These are phyloP conservation scores for Candida orba DNA, from an alignment of 805 yeast genomes.

Conservation along the genomic window DNA sequence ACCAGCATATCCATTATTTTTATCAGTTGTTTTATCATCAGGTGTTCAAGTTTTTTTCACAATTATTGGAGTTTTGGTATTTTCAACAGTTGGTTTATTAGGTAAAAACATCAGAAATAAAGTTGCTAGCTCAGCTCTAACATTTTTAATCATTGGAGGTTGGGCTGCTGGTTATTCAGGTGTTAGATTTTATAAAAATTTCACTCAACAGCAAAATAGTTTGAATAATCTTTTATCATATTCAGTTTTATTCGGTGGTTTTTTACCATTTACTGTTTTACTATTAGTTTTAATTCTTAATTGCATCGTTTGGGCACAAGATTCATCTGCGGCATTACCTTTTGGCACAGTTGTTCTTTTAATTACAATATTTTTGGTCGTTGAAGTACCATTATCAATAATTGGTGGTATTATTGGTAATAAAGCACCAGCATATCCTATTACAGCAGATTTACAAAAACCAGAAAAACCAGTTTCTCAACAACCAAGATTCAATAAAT, in stretches of 20 bases:
- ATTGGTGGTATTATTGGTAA: conserved; percentile 61
- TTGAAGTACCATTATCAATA: conserved; percentile 71
- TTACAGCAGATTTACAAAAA: conserved; percentile 12
- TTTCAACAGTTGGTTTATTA: conserved; percentile 51
- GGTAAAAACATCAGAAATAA: conserved; percentile 66
- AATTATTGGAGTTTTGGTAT: conserved; percentile 49
- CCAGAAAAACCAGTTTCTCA: conserved; percentile 24
- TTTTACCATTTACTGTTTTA: conserved; percentile 41
- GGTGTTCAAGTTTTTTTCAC: conserved; percentile 72
- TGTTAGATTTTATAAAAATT: conserved; percentile 51
- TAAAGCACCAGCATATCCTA: conserved; percentile 16
- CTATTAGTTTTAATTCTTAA: conserved; percentile 49
- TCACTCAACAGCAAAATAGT: conserved; percentile 29
- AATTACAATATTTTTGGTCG: conserved; percentile 48
- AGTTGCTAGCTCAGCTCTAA: conserved; percentile 50
- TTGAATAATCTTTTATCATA: conserved; percentile 9
- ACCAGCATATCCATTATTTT: conserved; percentile 40
- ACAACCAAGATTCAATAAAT: conserved; percentile 28
- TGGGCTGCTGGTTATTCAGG: conserved; percentile 70
- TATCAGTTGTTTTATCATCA: conserved; percentile 57
- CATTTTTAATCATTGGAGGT: conserved; percentile 62
- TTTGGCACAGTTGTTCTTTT: conserved; percentile 64
- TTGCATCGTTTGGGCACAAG: conserved; percentile 66
- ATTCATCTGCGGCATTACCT: conserved; percentile 71
- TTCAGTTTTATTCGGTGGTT: conserved; percentile 41